Percentiles rank a stretch among this genome's conserved stretches.
These are phyloP conservation scores for Calcarisporium arbuscula DNA, from an alignment of 2,329 filamentous ascomycete genomes.

Conservation along the genomic window DNA sequence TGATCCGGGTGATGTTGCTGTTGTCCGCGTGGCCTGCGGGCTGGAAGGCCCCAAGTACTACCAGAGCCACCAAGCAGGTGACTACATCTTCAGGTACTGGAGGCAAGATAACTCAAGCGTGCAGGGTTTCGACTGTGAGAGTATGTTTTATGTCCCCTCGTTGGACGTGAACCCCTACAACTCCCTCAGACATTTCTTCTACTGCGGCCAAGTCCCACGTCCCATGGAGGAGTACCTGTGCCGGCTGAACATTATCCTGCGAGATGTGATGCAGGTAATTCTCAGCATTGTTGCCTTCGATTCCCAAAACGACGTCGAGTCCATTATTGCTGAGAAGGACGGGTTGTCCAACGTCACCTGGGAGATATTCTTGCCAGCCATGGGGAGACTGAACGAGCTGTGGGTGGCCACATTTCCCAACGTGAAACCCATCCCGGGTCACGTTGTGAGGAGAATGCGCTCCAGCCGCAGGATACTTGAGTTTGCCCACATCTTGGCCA, in stretches of 20 bases:
- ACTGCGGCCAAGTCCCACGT: conserved; percentile 18
- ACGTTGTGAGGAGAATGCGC: not conserved
- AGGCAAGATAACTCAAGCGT: not conserved
- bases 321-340: not conserved
- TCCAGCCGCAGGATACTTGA: conserved; percentile 6
- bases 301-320: not conserved
- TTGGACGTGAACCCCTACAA: not conserved
- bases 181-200: conserved; percentile 8
- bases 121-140: too few species aligned
- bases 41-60: conserved; percentile 14
- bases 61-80: conserved; percentile 15
- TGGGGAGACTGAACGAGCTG: too few species aligned
- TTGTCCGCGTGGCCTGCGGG: not conserved
- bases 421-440: not conserved
- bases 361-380: not conserved
- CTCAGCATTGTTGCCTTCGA: conserved; percentile 11
- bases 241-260: conserved; percentile 10
- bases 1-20: not conserved
- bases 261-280: conserved; percentile 11
- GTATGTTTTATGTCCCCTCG: too few species aligned
- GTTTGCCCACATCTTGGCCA: conserved; percentile 8
- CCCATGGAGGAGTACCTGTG: conserved; percentile 9
- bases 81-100: conserved; percentile 20
- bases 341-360: not conserved
- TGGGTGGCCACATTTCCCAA: not conserved